These are phyloP conservation scores for Ramaria rubella DNA, from an alignment of 768 basidiomycete species.

Conservation along the genomic window DNA sequence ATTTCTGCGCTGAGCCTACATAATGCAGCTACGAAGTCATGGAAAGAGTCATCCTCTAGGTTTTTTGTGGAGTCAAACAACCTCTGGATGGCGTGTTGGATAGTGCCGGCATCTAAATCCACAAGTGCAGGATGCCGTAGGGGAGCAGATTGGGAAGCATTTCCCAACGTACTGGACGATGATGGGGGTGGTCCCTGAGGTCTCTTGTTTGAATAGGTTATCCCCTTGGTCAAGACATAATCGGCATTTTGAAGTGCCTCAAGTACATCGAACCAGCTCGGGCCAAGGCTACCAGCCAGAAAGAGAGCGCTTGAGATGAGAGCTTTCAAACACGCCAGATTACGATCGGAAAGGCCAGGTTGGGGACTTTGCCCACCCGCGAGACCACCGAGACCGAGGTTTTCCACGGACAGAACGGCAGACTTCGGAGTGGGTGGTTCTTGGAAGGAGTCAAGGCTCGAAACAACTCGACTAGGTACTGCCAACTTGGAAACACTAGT, in stretches of 20 bases:
- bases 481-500: conserved; percentile 85
- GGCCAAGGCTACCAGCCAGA: conserved; percentile 78
- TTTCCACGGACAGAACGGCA: conserved; percentile 51
- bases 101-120: conserved; percentile 70
- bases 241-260: conserved; percentile 94
- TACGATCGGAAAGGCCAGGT: conserved; percentile 81
- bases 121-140: conserved; percentile 54
- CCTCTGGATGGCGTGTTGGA: conserved; percentile 68
- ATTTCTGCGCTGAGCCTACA: conserved; percentile 88
- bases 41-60: conserved; percentile 77
- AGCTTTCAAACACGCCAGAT: conserved; percentile 85
- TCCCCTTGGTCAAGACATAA: conserved; percentile 71
- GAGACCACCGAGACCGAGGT: conserved; percentile 48
- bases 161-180: neutral
- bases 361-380: conserved; percentile 36
- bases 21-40: conserved; percentile 68
- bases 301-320: conserved; percentile 71
- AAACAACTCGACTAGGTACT: conserved; percentile 85
- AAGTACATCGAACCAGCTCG: conserved; percentile 87
- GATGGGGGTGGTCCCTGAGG: conserved; percentile 22
- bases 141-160: conserved; percentile 20
- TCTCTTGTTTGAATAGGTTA: conserved; percentile 25
- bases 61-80: conserved; percentile 84
- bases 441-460: conserved; percentile 59
- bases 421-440: conserved; percentile 58